Conservation (phyloP, 345 rosid genomes). For the Arabidopsis suecica region DNA sequence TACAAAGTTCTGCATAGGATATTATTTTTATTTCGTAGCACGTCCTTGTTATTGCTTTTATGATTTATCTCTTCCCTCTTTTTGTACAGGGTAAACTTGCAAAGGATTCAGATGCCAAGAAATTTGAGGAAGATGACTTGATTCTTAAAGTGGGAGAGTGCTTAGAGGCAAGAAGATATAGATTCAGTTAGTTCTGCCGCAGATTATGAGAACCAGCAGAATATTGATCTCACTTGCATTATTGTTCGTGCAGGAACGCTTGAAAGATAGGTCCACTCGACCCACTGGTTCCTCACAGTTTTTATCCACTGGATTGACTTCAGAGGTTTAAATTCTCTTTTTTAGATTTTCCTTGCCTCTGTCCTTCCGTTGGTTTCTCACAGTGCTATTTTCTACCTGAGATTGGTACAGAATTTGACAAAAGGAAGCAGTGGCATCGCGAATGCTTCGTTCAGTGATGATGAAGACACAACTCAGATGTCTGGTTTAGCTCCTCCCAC, state of each 20-base stretch:
- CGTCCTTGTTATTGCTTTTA: conserved; percentile 9
- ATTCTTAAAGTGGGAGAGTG: conserved; percentile 93
- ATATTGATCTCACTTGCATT: conserved; percentile 33
- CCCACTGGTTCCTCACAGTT: conserved; percentile 61
- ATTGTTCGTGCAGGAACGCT: conserved; percentile 66
- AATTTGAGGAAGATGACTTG: conserved; percentile 76
- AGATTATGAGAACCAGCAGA: conserved; percentile 1
- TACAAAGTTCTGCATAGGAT: conserved; percentile 10
- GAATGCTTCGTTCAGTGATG: conserved; percentile 86
- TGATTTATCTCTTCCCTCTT: conserved; percentile 32
- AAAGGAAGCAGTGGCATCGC: conserved; percentile 58
- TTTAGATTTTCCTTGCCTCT: conserved; percentile 24
- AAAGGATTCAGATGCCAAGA: conserved; percentile 69
- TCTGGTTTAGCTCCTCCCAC: conserved; percentile 55
- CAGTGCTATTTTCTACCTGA: conserved; percentile 30
- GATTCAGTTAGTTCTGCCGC: background rate
- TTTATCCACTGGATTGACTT: conserved; percentile 57
- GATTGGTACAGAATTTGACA: conserved; percentile 55
- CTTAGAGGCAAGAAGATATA: conserved; percentile 74
- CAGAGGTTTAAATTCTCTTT: conserved; percentile 57
- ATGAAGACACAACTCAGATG: conserved; percentile 71
- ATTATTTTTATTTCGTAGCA: background rate
- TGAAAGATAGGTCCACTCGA: conserved; percentile 75
- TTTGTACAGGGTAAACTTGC: conserved; percentile 74
- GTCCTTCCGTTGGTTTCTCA: conserved; percentile 26